phyloP scores from a whole-genome alignment of 805 yeast genomes.

The Limtongia smithiae region DNA sequence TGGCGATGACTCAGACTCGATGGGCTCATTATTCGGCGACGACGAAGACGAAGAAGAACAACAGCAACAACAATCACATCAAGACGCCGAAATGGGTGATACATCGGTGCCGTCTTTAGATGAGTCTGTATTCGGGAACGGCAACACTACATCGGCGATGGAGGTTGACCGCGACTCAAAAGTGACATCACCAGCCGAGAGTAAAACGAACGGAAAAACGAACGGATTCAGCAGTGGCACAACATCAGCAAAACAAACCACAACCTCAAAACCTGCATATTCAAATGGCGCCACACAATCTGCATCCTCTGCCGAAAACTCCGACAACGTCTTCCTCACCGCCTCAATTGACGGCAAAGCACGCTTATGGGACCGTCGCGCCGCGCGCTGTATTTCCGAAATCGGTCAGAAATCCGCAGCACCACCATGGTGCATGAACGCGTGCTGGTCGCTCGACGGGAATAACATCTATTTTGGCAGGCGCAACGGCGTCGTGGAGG shows the following conservation, averaged over 20 bases:
- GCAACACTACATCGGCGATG: too few species aligned
- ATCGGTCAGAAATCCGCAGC: slow-evolving; percentile 56
- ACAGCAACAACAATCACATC: slow-evolving; percentile 1
- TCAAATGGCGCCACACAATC: slow-evolving; percentile 2
- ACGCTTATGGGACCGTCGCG: slow-evolving; percentile 77
- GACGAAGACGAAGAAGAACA: slow-evolving; percentile 46
- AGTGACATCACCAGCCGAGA: neutral
- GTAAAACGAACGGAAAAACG: slow-evolving; percentile 12
- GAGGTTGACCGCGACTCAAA: neutral
- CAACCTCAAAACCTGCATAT: neutral
- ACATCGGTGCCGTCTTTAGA: neutral
- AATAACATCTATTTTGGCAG: slow-evolving; percentile 77
- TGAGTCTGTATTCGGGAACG: too few species aligned
- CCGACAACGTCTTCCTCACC: slow-evolving; percentile 60
- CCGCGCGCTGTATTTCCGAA: slow-evolving; percentile 43
- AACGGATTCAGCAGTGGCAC: neutral
- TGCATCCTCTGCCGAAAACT: slow-evolving; percentile 3
- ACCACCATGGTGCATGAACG: slow-evolving; percentile 89
- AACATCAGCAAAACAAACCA: neutral
- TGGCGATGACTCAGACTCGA: slow-evolving; percentile 29
- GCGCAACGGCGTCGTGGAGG: slow-evolving; percentile 64
- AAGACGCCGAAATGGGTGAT: neutral
- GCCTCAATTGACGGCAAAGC: slow-evolving; percentile 81
- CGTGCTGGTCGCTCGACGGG: slow-evolving; percentile 59
- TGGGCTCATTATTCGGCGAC: slow-evolving; percentile 59